phyloP scores from a whole-genome alignment of 2,329 filamentous ascomycete species.

The Clarireedia paspali region DNA sequence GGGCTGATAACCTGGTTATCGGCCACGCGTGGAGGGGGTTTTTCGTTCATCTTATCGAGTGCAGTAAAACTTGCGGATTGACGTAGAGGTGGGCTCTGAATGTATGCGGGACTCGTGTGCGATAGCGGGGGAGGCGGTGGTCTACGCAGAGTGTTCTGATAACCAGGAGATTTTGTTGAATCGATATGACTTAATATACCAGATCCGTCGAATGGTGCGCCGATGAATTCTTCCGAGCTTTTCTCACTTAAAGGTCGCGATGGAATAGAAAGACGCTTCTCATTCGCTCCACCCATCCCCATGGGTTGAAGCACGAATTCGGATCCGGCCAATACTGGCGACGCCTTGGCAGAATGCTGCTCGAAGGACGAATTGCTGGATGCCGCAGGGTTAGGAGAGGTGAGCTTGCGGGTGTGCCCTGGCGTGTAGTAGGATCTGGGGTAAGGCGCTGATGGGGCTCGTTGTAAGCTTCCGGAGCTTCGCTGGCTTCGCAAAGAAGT shows the following conservation, averaged over 20 bases:
- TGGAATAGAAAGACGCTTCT: conserved; percentile 31
- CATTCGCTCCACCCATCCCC: conserved; percentile 13
- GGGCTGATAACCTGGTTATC: conserved; percentile 44
- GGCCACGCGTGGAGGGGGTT: conserved; percentile 33
- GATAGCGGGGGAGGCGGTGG: conserved; percentile 38
- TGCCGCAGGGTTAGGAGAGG: conserved; percentile 37
- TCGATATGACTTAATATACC: conserved; percentile 55
- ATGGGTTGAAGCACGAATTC: conserved; percentile 19
- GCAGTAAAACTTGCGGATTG: conserved; percentile 59
- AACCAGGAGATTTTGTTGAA: conserved; percentile 29
- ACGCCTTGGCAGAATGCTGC: conserved; percentile 24
- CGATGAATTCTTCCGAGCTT: conserved; percentile 52
- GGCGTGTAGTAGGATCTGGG: conserved; percentile 25
- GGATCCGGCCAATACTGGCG: conserved; percentile 23
- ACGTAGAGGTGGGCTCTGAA: conserved; percentile 49
- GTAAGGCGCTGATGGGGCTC: conserved; percentile 51
- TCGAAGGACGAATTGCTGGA: conserved; percentile 31
- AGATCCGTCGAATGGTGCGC: conserved; percentile 57
- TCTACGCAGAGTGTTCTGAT: conserved; percentile 31
- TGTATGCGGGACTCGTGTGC: conserved; percentile 44
- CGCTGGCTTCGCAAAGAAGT: conserved; percentile 51
- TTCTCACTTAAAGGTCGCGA: conserved; percentile 36
- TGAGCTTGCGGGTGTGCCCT: conserved; percentile 33
- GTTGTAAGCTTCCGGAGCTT: conserved; percentile 55
- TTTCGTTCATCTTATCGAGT: conserved; percentile 42